These are phyloP conservation scores for Heliosperma pusillum DNA, from an alignment of 148 eudicot species.

Conservation along the genomic window DNA sequence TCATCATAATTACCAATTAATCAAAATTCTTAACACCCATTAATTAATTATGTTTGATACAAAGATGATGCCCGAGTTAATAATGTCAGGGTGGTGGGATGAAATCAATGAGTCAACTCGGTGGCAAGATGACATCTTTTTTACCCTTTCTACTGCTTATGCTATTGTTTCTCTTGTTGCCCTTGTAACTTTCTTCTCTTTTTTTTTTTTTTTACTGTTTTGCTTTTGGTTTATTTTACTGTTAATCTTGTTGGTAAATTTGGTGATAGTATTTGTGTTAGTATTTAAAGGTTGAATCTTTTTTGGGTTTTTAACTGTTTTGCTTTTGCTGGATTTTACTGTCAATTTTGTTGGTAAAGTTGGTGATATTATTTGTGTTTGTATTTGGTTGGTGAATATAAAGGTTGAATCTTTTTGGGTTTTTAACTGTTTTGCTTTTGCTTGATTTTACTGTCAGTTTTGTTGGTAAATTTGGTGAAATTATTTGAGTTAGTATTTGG, in stretches of 20 bases:
- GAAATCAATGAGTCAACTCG: conserved; percentile 44
- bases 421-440: neutral
- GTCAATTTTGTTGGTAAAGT: neutral
- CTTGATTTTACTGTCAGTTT: neutral
- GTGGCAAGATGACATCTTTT: conserved; percentile 59
- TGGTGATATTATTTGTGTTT: neutral
- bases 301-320: neutral
- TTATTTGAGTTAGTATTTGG: neutral
- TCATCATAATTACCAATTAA: neutral
- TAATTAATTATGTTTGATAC: neutral
- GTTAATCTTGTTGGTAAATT: neutral
- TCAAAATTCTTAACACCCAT: neutral
- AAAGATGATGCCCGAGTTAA: conserved; percentile 18
- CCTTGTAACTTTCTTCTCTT: conserved; percentile 34
- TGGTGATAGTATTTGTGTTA: neutral
- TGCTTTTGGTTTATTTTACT: neutral
- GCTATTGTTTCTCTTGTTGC: conserved; percentile 58
- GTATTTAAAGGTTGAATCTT: neutral
- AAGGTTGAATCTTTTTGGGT: neutral
- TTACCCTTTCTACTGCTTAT: conserved; percentile 53
- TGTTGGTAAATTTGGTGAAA: neutral
- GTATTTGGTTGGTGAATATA: neutral
- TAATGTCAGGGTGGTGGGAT: conserved; percentile 41
- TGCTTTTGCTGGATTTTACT: neutral
- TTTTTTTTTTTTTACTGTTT: neutral